Evolutionary conservation across 1,284 basidiomycete species (phyloP), one percentile per base, ranked within the genome.

Genomic region (Ustilago bromivora): DNA sequence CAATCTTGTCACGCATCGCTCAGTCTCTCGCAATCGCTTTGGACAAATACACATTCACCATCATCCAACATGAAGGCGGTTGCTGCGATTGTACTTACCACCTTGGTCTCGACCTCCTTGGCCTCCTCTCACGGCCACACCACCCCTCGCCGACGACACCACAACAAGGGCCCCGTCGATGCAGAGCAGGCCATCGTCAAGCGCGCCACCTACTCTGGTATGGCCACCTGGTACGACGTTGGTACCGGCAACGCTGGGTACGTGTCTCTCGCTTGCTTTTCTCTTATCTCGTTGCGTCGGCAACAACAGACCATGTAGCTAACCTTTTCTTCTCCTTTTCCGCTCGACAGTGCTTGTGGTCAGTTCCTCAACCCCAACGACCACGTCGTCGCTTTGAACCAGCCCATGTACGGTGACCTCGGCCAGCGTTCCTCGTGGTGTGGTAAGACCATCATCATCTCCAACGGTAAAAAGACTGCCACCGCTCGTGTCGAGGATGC

Each of bases 141-240:
- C 35, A 41, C 56, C 10, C 47, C 41, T 7, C 35, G 47, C 43
- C 74, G 74, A 41, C 65, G 74, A 56, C 74, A 76, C 63, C 74
- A 76, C 49, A 61, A 64, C n/a, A 54, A 65, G 43, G 65, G 65
- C 15, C 63, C 59, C 23, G 41, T 66, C 31, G 52, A 66, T 35
- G 51, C 62, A 28, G 73, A 63, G 28, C 57, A 67, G 38, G 62
- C 74, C 13, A 56, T 76, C 60, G 70, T 63, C 41, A 79, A 79
- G 62, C 70, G 77, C 53, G 66, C 69, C 0, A 64, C 69, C 36
- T 83, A 73, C 64, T 78, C 62, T 13, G 81, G 81, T 31, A 71
- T 57, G 51, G 81, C 81, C 41, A 83, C 81, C 35, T 83, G 76
- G 76, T 83, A 83, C 66, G 62, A 83, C 49, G 81, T 83, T 11